Evolutionary conservation across 192 early-diverging fungal species (phyloP), one percentile per base, ranked within the genome.

Genomic region (Coemansia sp.): DNA sequence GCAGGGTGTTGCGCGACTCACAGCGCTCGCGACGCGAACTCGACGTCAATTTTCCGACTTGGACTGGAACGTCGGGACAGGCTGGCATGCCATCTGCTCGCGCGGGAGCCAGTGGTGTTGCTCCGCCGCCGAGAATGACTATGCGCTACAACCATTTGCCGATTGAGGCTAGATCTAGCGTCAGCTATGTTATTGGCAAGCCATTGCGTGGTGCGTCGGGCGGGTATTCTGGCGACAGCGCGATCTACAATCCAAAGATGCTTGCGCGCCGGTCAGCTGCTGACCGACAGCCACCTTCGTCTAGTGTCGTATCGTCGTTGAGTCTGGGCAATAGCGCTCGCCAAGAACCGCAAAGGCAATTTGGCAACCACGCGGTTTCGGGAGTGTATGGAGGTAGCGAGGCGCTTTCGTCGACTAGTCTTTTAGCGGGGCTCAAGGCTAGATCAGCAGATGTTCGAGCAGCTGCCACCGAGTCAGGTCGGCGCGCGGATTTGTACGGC

Each of bases 51-150:
- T 86, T 90, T 16, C 94, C 95, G 0, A 98, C 97, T 3, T 98
- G 94, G 92, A 98, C 97, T 3, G 97, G 97, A 11, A 81, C 84
- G 9, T 93, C 87, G 6, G 95, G 95, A 5, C 69, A 74, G 16
- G 81, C 81, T 1, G 81, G 81, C 13, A 75, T 83, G 44, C 75
- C 80, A 36, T 27, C 33, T 0, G 29, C 57, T 5, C 44, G 43
- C 34, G 0, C 29, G 24, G 27, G 63, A 31, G 16, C 49, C 31
- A n/a, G 49, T 13, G 40, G 29, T 60, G 75, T 83, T 43, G 76
- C 81, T 5, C 81, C 81, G 24, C 81, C 81, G 58, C 81, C 81
- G 5, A 75, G 60, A 12, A 69, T 66, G 13, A 63, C 71, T 11
- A n/a, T 75, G 44, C 71, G 52, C 47, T 71, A n/a, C 53, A 66